Evolutionary conservation across 2,329 filamentous ascomycete genomes (phyloP), one percentile per base, ranked within the genome.

Genomic region (Cytospora mali): DNA sequence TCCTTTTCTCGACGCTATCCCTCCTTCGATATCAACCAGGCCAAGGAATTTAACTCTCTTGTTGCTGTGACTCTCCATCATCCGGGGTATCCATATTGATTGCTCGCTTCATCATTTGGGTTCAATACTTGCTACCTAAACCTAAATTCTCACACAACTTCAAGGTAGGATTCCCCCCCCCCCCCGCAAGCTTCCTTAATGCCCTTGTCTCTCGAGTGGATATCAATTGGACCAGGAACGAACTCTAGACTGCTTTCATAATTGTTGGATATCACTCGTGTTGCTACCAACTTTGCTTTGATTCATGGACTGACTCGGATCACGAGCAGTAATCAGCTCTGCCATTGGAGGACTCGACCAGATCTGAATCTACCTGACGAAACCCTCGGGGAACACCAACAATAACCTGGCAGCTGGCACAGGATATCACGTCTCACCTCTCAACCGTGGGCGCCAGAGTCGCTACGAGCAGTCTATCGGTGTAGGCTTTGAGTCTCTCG

Each of bases 351-450:
- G 55, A 52, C 21, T 35, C 42, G 18, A 25, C 13, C 51, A 56
- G 39, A 33, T 27, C 46, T 48, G 42, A 49, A 55, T 16, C 58
- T 48, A 42, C 52, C 58, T 62, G 42, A 50, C 39, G 42, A n/a
- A 58, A 55, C 33, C 59, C 60, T 62, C 59, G 46, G 59, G 59
- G 59, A 29, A 49, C 59, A 64, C 62, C 52, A 48, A 35, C 31
- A 46, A 55, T 51, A 29, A 29, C 54, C 55, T 58, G 55, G 56
- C 50, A 55, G 39, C 55, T 55, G 42, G 46, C 46, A 62, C 59
- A 59, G 62, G 29, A 27, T 54, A 62, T 29, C 31, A 42, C 52
- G 48, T 46, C 28, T 31, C 56, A 53, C 28, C 33, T 51, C 16
- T 18, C 46, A 31, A 16, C n/a, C n/a, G 16, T 39, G 5, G 4